Evolutionary conservation across 305 asterid species (phyloP).

Genomic region (Plantago rigida): DNA sequence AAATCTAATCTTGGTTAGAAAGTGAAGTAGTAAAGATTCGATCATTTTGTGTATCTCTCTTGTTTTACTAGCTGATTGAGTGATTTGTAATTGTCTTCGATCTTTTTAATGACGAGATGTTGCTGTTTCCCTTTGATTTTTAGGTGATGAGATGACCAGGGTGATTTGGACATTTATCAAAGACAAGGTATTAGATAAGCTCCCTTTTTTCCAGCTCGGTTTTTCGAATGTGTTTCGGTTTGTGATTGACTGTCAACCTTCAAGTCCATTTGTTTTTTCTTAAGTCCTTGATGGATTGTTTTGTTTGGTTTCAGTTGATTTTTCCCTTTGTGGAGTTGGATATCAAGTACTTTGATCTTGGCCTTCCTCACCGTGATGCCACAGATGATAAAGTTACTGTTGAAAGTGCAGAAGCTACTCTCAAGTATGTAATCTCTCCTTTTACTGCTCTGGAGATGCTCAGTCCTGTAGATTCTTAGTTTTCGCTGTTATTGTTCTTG

Average conservation of each 20-base stretch:
- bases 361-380: conserved; percentile 89
- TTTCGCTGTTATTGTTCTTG: too few relatives aligned
- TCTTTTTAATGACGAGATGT: too few relatives aligned
- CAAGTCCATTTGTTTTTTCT: too few relatives aligned
- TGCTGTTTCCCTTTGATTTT: neutral
- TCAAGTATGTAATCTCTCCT: conserved; percentile 49
- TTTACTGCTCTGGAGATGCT: conserved; percentile 2
- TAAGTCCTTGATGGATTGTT: neutral
- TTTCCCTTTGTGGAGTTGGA: conserved; percentile 88
- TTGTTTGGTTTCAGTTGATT: conserved; percentile 48
- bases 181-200: conserved; percentile 48
- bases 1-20: neutral
- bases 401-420: conserved; percentile 98
- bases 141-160: conserved; percentile 99
- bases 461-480: neutral
- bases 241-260: too few relatives aligned
- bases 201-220: neutral
- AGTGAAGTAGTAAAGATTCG: too few relatives aligned
- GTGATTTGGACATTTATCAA: conserved; percentile 83
- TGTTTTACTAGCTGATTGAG: too few relatives aligned
- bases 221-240: neutral
- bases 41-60: too few relatives aligned
- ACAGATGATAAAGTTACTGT: conserved; percentile 79
- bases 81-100: too few relatives aligned
- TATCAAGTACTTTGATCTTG: conserved; percentile 89